A percentile compares a stretch with the other conserved stretches of the same genome.
Conservation (phyloP, 2,329 filamentous ascomycete species). For the Aspergillus ruber region DNA sequence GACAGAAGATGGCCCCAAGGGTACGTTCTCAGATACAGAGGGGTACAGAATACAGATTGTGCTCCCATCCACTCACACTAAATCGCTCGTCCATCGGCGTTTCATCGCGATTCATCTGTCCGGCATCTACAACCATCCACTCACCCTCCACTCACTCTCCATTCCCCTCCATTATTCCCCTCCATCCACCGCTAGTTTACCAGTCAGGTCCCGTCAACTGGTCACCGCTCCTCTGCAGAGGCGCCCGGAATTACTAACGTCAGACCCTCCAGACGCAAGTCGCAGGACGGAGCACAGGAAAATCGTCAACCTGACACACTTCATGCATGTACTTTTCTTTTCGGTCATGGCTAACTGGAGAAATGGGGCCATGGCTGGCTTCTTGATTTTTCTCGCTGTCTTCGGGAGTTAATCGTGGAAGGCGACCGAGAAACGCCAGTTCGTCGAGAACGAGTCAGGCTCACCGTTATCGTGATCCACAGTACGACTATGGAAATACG, state of each 20-base stretch:
- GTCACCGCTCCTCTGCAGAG: neutral
- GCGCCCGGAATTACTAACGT: no score
- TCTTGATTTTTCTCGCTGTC: no score
- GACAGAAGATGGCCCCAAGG: no score
- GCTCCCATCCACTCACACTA: neutral
- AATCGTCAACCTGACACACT: neutral
- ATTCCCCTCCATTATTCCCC: neutral
- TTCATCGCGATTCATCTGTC: neutral
- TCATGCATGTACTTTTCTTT: neutral
- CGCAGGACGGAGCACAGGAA: no score
- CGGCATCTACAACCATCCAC: no score
- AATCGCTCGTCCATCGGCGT: neutral
- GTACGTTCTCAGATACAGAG: no score
- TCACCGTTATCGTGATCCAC: no score
- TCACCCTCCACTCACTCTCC: neutral
- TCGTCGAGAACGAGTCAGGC: no score
- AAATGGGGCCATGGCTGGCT: neutral
- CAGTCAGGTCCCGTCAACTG: neutral
- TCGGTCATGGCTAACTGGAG: neutral
- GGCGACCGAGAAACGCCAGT: no score
- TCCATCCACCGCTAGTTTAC: neutral
- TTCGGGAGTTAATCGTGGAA: no score
- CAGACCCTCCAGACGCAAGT: no score
- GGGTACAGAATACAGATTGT: neutral
- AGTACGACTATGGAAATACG: no score